Evolutionary conservation across 2,329 filamentous ascomycete genomes (phyloP).

Genomic region (Pyricularia pennisetigena): DNA sequence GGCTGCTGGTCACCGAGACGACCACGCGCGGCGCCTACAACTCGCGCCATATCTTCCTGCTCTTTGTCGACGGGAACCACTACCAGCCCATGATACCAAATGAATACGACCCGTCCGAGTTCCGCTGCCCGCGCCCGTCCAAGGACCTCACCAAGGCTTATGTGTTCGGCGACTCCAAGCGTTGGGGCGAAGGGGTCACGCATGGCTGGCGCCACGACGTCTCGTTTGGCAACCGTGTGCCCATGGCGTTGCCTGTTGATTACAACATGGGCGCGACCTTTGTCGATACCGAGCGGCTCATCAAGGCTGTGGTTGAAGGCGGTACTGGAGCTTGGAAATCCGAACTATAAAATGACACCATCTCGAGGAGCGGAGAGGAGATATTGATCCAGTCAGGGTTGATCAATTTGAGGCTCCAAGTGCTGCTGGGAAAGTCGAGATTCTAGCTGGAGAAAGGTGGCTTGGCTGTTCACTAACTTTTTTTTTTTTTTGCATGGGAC

Average conservation of each 20-base stretch:
- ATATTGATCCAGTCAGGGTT: not conserved
- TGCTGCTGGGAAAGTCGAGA: not conserved
- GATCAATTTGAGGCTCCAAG: not conserved
- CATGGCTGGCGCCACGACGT: conserved; percentile 4
- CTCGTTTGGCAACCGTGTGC: conserved; percentile 4
- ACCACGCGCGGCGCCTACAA: conserved; percentile 18
- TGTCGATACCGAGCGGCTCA: not conserved
- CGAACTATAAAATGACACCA: not conserved
- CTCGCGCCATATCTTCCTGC: conserved; percentile 18
- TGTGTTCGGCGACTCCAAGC: not conserved
- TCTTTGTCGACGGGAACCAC: conserved; percentile 13
- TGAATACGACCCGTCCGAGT: conserved; percentile 16
- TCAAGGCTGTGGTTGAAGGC: not conserved
- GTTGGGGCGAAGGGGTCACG: conserved; percentile 1
- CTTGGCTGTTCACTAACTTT: not conserved
- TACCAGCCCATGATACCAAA: conserved; percentile 20
- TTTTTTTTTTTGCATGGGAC: too few species aligned
- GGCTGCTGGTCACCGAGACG: conserved; percentile 11
- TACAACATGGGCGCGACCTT: conserved; percentile 3
- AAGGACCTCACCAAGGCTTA: conserved; percentile 5
- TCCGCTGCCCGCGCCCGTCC: conserved; percentile 17
- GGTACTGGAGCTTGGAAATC: not conserved
- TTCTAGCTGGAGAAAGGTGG: not conserved
- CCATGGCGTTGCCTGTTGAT: not conserved
- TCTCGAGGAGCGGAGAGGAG: not conserved